Evolutionary conservation across 495 filamentous ascomycete species (phyloP).

Genomic region (Lasiosphaeria hispida): DNA sequence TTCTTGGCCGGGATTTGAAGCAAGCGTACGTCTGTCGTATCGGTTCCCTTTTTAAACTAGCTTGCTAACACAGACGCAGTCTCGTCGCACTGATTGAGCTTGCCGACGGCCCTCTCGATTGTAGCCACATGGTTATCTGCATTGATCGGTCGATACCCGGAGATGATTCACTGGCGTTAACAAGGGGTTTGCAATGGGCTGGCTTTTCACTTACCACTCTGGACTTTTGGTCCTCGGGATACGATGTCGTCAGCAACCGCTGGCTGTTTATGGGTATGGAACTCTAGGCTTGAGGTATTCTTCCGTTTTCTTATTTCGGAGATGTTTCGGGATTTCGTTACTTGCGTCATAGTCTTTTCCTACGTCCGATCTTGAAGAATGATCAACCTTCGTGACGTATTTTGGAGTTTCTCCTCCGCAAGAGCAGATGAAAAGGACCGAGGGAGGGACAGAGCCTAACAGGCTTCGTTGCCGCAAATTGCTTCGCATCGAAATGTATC

Average conservation of each 20-base stretch:
- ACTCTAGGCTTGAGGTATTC: slow-evolving; percentile 45
- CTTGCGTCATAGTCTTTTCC: slow-evolving; percentile 2
- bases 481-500: not conserved
- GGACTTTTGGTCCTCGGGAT: slow-evolving; percentile 61
- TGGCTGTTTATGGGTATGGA: slow-evolving; percentile 91
- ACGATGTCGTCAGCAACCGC: slow-evolving; percentile 60
- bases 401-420: too few species aligned
- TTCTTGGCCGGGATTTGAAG: slow-evolving; percentile 74
- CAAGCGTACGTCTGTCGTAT: slow-evolving; percentile 68
- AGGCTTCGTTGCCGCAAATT: too few species aligned
- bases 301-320: slow-evolving; percentile 30
- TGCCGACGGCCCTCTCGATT: slow-evolving; percentile 67
- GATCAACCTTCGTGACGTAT: too few species aligned
- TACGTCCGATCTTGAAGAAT: not conserved
- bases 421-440: too few species aligned
- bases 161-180: slow-evolving; percentile 59
- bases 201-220: slow-evolving; percentile 82
- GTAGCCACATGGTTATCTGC: slow-evolving; percentile 75
- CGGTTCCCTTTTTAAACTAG: not conserved
- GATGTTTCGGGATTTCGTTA: slow-evolving; percentile 20
- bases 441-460: not conserved
- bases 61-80: slow-evolving; percentile 45
- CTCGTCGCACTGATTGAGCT: slow-evolving; percentile 90
- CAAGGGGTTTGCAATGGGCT: slow-evolving; percentile 85
- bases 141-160: slow-evolving; percentile 64